A percentile compares a stretch with the other conserved stretches of the same genome.
These are phyloP conservation scores for Metschnikowia orientalis DNA, from an alignment of 805 yeast species.

Conservation along the genomic window DNA sequence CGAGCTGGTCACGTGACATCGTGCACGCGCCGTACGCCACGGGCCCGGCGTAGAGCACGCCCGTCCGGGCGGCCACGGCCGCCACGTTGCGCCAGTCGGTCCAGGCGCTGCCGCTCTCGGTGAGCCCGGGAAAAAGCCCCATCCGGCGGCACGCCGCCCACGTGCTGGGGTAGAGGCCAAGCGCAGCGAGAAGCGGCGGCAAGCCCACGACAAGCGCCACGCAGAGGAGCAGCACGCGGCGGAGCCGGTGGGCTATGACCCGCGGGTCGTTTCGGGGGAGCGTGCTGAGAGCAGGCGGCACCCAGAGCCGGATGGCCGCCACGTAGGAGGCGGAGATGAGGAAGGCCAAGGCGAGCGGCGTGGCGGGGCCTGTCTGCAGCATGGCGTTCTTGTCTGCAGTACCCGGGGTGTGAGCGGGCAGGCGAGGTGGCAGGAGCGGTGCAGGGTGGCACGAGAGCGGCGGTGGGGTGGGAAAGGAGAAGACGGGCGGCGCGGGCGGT, in stretches of 20 bases:
- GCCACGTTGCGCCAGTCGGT: conserved; percentile 16
- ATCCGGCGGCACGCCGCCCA: conserved; percentile 13
- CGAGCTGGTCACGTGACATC: conserved; percentile 1
- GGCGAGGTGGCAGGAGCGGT: no score
- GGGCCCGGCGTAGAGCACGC: conserved; percentile 20
- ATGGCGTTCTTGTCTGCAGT: no score
- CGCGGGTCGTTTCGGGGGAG: conserved; percentile 39
- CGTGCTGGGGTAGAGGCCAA: conserved; percentile 2
- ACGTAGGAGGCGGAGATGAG: conserved; percentile 46
- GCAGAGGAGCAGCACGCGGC: conserved; percentile 32
- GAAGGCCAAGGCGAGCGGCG: conserved; percentile 20
- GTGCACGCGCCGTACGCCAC: conserved; percentile 14
- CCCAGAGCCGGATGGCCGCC: conserved; percentile 31
- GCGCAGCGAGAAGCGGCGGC: conserved; percentile 22
- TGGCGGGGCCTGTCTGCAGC: no score
- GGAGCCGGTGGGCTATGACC: conserved; percentile 41
- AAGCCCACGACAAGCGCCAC: conserved; percentile 24
- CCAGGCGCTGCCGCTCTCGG: conserved; percentile 8
- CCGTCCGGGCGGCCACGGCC: conserved; percentile 10
- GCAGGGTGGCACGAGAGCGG: no score
- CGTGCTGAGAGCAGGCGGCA: conserved; percentile 20
- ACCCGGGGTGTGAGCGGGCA: no score
- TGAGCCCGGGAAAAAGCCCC: conserved; percentile 37
- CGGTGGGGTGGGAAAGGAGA: no score
- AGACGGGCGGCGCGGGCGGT: no score